Percentiles rank a stretch among this genome's conserved stretches.
Conservation (phyloP, 2,329 filamentous ascomycete genomes). For the Apiospora sp. region DNA sequence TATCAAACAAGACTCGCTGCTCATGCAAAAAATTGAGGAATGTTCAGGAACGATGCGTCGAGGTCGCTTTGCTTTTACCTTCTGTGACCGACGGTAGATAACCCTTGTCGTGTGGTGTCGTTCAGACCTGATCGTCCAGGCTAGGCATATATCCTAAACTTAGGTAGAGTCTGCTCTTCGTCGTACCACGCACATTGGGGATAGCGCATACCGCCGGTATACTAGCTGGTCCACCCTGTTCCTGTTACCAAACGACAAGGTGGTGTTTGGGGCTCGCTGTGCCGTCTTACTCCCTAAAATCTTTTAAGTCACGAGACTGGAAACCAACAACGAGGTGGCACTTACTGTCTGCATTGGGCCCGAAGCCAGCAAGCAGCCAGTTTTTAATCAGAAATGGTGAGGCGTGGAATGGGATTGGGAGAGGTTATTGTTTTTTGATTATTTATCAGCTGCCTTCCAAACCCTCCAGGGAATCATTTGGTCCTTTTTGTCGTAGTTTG, state of each 20-base stretch:
- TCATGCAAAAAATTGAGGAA: neutral
- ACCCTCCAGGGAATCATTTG: constrained; percentile 20
- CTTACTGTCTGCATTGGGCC: too few relatives aligned
- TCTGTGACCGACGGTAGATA: neutral
- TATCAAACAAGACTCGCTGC: neutral
- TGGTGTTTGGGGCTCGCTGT: too few relatives aligned
- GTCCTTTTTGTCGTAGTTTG: constrained; percentile 18
- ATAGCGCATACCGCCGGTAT: too few relatives aligned
- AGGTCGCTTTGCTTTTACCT: neutral
- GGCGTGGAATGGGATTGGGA: neutral
- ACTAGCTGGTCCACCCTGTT: too few relatives aligned
- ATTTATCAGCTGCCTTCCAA: constrained; percentile 6
- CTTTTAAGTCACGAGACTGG: too few relatives aligned
- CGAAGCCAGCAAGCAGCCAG: too few relatives aligned
- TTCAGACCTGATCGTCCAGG: neutral
- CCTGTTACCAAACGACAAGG: too few relatives aligned
- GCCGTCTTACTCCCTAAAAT: too few relatives aligned
- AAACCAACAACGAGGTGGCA: too few relatives aligned
- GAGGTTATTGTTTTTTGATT: neutral
- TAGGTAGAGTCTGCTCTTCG: neutral
- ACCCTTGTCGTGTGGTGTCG: neutral
- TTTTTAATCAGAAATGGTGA: too few relatives aligned
- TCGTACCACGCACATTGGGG: too few relatives aligned
- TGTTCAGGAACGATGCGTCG: neutral
- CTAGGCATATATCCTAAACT: neutral